Percentiles rank a stretch among this genome's conserved stretches.
Conservation (phyloP, 768 basidiomycete species). For the Tulasnella calospora region DNA sequence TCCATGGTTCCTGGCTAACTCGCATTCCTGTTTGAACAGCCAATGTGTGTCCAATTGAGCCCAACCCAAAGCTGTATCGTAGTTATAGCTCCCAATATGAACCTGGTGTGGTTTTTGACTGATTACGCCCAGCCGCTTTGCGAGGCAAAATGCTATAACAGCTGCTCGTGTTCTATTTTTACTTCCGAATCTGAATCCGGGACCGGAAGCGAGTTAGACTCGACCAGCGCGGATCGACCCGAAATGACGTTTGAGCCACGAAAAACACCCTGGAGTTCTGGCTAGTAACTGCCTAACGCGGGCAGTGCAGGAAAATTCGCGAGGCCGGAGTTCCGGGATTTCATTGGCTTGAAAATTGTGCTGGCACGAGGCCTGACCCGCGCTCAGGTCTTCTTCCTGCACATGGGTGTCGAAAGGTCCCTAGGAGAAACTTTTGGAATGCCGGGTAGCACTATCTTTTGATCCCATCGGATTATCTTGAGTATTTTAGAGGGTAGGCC, state of each 20-base stretch:
- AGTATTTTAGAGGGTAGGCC: not conserved
- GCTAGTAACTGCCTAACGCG: not conserved
- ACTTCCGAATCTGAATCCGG: not conserved
- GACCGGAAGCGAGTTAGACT: not conserved
- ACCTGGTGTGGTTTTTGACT: no score
- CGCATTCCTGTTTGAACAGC: not conserved
- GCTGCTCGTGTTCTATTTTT: not conserved
- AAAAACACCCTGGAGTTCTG: not conserved
- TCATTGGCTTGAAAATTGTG: not conserved
- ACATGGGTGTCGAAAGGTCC: not conserved
- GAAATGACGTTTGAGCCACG: not conserved
- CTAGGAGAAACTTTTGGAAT: not conserved
- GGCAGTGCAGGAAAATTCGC: not conserved
- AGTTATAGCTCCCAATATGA: not conserved
- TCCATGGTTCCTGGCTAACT: not conserved
- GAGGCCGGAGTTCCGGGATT: not conserved
- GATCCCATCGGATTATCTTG: not conserved
- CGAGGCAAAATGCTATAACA: no score
- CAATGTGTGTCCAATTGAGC: not conserved
- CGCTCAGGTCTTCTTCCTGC: not conserved
- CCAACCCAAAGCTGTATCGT: not conserved
- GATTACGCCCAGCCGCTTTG: no score
- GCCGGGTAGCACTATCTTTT: not conserved
- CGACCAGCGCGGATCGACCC: not conserved
- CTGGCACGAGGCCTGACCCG: not conserved